Evolutionary conservation across 1,139 yeast species (phyloP).

Genomic region (Torulaspora globosa): DNA sequence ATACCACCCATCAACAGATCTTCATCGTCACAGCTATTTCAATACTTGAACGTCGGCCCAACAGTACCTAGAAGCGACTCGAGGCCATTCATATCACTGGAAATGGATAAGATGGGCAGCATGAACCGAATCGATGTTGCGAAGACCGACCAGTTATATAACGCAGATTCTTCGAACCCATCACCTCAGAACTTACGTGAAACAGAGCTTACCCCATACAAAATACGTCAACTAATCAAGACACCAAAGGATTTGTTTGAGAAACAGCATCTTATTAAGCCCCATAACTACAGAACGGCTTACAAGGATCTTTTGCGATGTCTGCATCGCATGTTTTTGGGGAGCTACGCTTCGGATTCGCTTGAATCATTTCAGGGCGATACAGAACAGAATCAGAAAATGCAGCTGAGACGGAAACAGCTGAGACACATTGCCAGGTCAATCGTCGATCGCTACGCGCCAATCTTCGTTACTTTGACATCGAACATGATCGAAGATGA

Average conservation of each 20-base stretch:
- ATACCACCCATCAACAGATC: constrained; percentile 2
- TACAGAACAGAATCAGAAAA: constrained; percentile 7
- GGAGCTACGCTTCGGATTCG: constrained; percentile 5
- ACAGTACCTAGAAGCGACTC: constrained; percentile 16
- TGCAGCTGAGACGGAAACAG: constrained; percentile 41
- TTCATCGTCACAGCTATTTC: constrained; percentile 12
- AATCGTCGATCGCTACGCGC: constrained; percentile 61
- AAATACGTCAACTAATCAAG: constrained; percentile 57
- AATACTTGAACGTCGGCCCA: constrained; percentile 10
- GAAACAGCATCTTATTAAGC: constrained; percentile 45
- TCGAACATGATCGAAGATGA: constrained; percentile 64
- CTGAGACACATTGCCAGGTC: constrained; percentile 56
- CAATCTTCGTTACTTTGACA: constrained; percentile 70
- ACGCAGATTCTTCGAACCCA: constrained; percentile 4
- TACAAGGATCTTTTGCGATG: constrained; percentile 59
- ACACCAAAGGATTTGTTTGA: constrained; percentile 61
- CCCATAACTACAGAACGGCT: constrained; percentile 65
- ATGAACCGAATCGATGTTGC: constrained; percentile 1
- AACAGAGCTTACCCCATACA: constrained; percentile 50
- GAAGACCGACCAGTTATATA: constrained; percentile 1
- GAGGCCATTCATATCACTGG: constrained; percentile 26
- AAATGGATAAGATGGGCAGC: constrained; percentile 12
- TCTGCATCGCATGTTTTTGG: constrained; percentile 48
- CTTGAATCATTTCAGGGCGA: neutral
- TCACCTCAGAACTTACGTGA: constrained; percentile 5